These are phyloP conservation scores for Periglandula ipomoeae DNA, from an alignment of 2,329 filamentous ascomycete species.

Conservation along the genomic window DNA sequence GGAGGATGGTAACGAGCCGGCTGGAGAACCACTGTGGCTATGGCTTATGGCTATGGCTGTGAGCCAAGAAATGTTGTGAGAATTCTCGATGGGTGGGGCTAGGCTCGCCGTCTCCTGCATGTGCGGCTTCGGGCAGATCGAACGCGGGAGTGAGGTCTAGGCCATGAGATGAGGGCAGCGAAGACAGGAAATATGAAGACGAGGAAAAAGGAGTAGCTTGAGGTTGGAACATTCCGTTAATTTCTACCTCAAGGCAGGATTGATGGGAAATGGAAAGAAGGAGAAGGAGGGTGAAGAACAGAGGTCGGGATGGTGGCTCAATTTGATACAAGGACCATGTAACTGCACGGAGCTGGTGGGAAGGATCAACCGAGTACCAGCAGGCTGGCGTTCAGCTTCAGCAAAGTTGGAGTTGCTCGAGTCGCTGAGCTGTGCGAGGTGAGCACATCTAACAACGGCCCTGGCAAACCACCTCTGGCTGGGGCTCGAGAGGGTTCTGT, in stretches of 20 bases:
- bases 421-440: slow-evolving; percentile 5
- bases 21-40: slow-evolving; percentile 4
- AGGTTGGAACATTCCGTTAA: slow-evolving; percentile 47
- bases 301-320: not conserved
- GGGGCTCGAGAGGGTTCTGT: not conserved
- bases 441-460: not conserved
- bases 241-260: not conserved
- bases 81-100: slow-evolving; percentile 7
- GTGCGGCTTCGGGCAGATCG: slow-evolving; percentile 10
- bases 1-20: slow-evolving; percentile 6
- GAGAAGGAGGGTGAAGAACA: not conserved
- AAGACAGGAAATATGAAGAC: slow-evolving; percentile 28
- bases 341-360: not conserved
- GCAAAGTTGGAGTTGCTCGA: not conserved
- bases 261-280: not conserved
- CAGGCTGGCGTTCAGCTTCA: slow-evolving; percentile 1
- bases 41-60: slow-evolving; percentile 2
- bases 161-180: slow-evolving; percentile 25
- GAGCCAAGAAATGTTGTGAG: slow-evolving; percentile 8
- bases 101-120: slow-evolving; percentile 6
- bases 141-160: slow-evolving; percentile 19
- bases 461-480: not conserved
- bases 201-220: slow-evolving; percentile 39
- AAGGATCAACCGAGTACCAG: slow-evolving; percentile 5
- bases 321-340: slow-evolving; percentile 1